Evolutionary conservation across 2,329 filamentous ascomycete species (phyloP).

Genomic region (Fusarium sublunatum): DNA sequence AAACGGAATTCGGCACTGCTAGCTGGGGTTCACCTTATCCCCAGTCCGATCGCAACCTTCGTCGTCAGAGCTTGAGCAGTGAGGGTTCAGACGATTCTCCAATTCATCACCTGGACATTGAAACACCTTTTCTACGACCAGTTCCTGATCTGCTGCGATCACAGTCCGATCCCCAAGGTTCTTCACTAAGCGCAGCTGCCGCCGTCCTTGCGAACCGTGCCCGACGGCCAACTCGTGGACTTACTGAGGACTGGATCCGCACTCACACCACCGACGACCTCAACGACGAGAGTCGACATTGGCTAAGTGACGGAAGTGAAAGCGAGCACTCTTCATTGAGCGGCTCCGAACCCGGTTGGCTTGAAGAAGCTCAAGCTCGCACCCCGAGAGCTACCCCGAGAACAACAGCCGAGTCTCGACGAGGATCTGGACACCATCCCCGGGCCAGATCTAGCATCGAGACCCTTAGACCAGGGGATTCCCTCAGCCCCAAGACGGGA

Average conservation of each 20-base stretch:
- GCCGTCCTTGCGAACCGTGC: constrained; percentile 73
- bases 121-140: constrained; percentile 71
- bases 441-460: constrained; percentile 66
- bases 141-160: constrained; percentile 58
- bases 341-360: constrained; percentile 69
- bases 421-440: constrained; percentile 55
- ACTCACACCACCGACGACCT: constrained; percentile 80
- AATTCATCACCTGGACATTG: constrained; percentile 70
- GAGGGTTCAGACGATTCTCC: constrained; percentile 69
- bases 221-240: constrained; percentile 67
- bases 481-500: constrained; percentile 44
- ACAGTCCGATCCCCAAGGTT: constrained; percentile 44
- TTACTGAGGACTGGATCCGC: constrained; percentile 88
- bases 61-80: constrained; percentile 66
- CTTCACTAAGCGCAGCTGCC: constrained; percentile 64
- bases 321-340: constrained; percentile 82
- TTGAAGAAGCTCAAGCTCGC: constrained; percentile 60
- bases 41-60: constrained; percentile 66
- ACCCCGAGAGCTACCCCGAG: constrained; percentile 59
- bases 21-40: constrained; percentile 95
- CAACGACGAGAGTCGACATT: constrained; percentile 76
- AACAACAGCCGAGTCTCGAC: constrained; percentile 42
- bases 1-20: constrained; percentile 71
- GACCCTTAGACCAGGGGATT: constrained; percentile 59
- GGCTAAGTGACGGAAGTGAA: constrained; percentile 79